Evolutionary conservation across 2,329 filamentous ascomycete genomes (phyloP).

Genomic region (Huntiella bhutanensis): DNA sequence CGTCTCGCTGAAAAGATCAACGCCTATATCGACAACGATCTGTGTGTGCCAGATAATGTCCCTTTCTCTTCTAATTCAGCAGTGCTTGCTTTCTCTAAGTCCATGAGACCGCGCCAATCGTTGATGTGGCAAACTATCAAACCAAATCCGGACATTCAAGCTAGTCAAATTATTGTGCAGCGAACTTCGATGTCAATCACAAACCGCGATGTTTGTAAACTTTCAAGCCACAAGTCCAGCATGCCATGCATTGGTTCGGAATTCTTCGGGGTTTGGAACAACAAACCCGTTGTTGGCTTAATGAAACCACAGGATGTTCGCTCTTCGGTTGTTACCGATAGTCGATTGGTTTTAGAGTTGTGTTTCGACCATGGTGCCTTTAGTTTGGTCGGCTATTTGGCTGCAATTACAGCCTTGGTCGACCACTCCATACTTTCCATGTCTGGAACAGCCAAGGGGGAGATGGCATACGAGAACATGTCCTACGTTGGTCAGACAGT

Average conservation of each 20-base stretch:
- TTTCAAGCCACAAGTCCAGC: not conserved
- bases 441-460: too few species aligned
- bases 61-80: conserved; percentile 1
- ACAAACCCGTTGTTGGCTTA: conserved; percentile 2
- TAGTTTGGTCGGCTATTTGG: conserved; percentile 7
- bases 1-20: conserved; percentile 24
- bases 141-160: too few species aligned
- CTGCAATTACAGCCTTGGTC: conserved; percentile 4
- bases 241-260: not conserved
- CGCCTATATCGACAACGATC: conserved; percentile 22
- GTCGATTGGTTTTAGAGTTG: not conserved
- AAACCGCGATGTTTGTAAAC: not conserved
- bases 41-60: not conserved
- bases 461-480: not conserved
- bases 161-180: not conserved
- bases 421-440: too few species aligned
- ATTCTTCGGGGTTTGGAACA: conserved; percentile 6
- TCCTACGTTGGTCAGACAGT: not conserved
- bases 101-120: not conserved
- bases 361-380: conserved; percentile 1
- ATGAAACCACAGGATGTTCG: conserved; percentile 2
- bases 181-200: not conserved
- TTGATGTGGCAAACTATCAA: not conserved
- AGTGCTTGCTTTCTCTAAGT: not conserved
- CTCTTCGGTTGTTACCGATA: not conserved